These are phyloP conservation scores for Syzygium grande DNA, from an alignment of 345 rosid genomes.

Conservation along the genomic window DNA sequence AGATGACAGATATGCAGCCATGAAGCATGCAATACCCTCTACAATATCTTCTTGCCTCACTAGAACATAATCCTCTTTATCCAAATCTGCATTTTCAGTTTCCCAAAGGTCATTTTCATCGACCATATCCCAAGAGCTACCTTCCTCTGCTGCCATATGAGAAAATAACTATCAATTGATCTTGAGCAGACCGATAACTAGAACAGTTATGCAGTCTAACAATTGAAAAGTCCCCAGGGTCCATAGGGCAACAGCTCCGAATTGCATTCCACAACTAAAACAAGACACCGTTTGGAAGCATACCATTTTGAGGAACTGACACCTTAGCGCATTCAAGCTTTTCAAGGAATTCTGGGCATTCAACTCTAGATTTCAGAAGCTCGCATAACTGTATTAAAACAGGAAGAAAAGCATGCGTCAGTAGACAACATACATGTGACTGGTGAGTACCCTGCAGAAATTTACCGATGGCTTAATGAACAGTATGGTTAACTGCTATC, in stretches of 20 bases:
- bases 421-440: neutral
- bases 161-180: neutral
- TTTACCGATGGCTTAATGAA: neutral
- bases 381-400: constrained; percentile 57
- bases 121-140: constrained; percentile 84
- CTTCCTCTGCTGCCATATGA: constrained; percentile 44
- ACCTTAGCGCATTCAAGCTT: constrained; percentile 58
- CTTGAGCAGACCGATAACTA: neutral
- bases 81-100: constrained; percentile 29
- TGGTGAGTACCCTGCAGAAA: neutral
- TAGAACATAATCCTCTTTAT: constrained; percentile 70
- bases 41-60: constrained; percentile 97
- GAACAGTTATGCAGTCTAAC: neutral
- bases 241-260: neutral
- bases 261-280: neutral
- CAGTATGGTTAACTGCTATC: neutral
- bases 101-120: constrained; percentile 74
- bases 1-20: constrained; percentile 85
- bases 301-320: constrained; percentile 29
- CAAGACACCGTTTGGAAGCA: neutral
- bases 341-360: constrained; percentile 64
- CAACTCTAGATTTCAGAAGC: constrained; percentile 80
- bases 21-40: constrained; percentile 89
- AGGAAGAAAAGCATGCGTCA: neutral
- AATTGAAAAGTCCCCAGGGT: neutral